Evolutionary conservation across 768 basidiomycete species (phyloP), one percentile per base, ranked within the genome.

Genomic region (Boletus pseudo-olivaceus): DNA sequence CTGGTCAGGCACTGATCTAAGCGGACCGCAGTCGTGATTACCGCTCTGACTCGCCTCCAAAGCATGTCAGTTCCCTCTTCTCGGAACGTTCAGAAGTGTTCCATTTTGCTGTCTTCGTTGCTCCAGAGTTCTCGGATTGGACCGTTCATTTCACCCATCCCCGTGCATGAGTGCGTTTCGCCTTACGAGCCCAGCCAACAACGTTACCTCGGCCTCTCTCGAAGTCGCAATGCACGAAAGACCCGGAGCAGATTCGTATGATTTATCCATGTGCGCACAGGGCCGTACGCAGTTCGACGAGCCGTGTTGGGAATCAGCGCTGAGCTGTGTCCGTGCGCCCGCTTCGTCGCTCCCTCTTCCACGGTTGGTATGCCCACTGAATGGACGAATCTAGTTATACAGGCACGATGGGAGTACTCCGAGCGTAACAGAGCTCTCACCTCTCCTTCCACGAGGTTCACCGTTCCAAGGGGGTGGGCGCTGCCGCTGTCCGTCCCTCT

Each of bases 1-100:
- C 60, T 55, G 45, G 53, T 58, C 64, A 69, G 67, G 69, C 62
- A 68, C 67, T 60, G 56, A 64, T 56, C 56, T 58, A 44, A 54
- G 48, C 59, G 57, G 67, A 58, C 54, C 43, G 50, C 52, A 50
- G 54, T 58, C 33, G 53, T 61, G 56, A 71, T 59, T 55, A 65
- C 59, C 54, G 53, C 67, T 47, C 47, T 58, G 49, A 27, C 59
- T 63, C 58, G 53, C 63, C 56, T 52, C 47, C 65, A 67, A 61
- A 60, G 61, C 55, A 63, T 62, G 59, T 56, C 60, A 32, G 27
- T 62, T 56, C 62, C 65, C 46, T 47, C 53, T 46, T 65, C 55
- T 54, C 23, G 57, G 43, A 50, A 54, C 33, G 51, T 29, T 56
- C 29, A 41, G 49, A 53, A 61, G 51, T 20, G 42, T 40, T 40